Conservation (phyloP, 1,284 basidiomycete species). For the Austroboletus novae-zelandiae region DNA sequence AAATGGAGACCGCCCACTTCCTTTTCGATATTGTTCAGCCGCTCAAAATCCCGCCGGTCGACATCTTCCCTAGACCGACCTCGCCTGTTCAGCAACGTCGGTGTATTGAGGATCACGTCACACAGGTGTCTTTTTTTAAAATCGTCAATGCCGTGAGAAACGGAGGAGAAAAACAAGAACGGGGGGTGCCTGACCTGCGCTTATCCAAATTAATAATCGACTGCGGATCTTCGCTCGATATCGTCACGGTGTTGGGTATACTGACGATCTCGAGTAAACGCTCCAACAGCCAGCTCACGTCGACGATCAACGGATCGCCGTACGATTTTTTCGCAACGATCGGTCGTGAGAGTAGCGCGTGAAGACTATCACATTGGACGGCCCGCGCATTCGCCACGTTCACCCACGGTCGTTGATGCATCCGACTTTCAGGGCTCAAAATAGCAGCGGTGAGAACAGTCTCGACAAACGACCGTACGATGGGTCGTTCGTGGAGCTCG, state of each 20-base stretch:
- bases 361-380: constrained; percentile 58
- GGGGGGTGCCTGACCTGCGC: constrained; percentile 52
- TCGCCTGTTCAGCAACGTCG: constrained; percentile 41
- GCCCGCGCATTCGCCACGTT: constrained; percentile 60
- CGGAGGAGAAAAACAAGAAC: constrained; percentile 8
- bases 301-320: constrained; percentile 58
- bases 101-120: constrained; percentile 57
- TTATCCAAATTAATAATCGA: constrained; percentile 78
- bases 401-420: constrained; percentile 71
- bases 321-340: constrained; percentile 42
- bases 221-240: constrained; percentile 46
- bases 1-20: constrained; percentile 58
- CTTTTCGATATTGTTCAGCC: constrained; percentile 69
- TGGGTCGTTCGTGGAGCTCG: constrained; percentile 47
- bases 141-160: neutral
- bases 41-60: constrained; percentile 66
- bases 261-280: constrained; percentile 74
- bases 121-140: constrained; percentile 52
- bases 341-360: constrained; percentile 52
- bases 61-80: constrained; percentile 50
- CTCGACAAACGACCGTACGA: constrained; percentile 75
- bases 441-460: constrained; percentile 68
- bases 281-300: constrained; percentile 80
- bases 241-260: constrained; percentile 67
- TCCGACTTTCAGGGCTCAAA: constrained; percentile 70